Evolutionary conservation across 2,329 filamentous ascomycete genomes (phyloP).

Genomic region (Phoma sp.): DNA sequence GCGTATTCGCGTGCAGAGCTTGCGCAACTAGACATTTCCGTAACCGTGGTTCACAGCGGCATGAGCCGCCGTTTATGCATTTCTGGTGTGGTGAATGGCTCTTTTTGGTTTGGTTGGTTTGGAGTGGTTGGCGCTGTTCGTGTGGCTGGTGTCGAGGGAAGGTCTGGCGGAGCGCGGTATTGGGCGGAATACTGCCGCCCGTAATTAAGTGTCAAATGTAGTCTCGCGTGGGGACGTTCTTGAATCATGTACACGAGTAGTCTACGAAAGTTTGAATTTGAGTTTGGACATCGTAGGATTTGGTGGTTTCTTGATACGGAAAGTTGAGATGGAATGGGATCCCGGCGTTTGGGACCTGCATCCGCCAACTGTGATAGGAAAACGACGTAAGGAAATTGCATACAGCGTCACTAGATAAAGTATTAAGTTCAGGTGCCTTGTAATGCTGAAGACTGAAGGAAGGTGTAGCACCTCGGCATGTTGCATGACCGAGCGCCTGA

Average conservation of each 20-base stretch:
- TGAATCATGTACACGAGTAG: not conserved
- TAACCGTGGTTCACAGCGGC: constrained; percentile 1
- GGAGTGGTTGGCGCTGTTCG: not conserved
- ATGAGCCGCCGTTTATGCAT: not conserved
- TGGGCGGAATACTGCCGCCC: not conserved
- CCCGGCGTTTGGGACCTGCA: not conserved
- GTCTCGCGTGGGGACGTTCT: not conserved
- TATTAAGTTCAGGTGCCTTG: not conserved
- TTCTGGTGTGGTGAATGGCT: not conserved
- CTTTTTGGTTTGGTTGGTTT: not conserved
- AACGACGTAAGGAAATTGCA: not conserved
- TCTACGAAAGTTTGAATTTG: not conserved
- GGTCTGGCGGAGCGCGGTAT: not conserved
- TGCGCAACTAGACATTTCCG: not conserved
- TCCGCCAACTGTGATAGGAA: not conserved
- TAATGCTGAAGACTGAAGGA: no score
- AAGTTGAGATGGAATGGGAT: not conserved
- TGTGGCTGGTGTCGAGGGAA: not conserved
- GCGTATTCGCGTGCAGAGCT: not conserved
- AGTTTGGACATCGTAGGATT: not conserved
- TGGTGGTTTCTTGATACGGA: not conserved
- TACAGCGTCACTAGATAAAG: not conserved
- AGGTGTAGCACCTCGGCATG: not conserved
- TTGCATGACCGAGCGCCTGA: not conserved
- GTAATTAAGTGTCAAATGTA: not conserved